Conservation (phyloP, 1,139 yeast genomes). For the Zygoascus meyerae region DNA sequence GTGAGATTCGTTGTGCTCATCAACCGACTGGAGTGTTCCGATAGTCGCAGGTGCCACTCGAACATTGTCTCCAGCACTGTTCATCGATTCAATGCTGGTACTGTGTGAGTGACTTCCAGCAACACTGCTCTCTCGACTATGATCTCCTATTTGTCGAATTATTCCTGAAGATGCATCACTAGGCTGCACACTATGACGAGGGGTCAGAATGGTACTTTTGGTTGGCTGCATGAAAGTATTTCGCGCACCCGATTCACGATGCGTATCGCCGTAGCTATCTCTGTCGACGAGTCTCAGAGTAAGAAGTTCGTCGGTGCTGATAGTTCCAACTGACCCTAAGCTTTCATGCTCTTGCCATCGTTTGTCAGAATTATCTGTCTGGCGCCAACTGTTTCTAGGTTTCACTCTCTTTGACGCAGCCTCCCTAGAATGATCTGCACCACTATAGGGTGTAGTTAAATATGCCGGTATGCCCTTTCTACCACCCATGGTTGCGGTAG, state of each 20-base stretch:
- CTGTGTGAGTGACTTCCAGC: slow-evolving; percentile 5
- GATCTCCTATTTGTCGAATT: slow-evolving; percentile 6
- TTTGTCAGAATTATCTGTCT: slow-evolving; percentile 38
- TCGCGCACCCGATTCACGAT: slow-evolving; percentile 11
- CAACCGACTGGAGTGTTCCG: slow-evolving; percentile 3
- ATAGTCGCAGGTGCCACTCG: neutral
- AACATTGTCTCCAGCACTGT: neutral
- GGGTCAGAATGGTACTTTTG: slow-evolving; percentile 24
- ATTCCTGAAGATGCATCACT: slow-evolving; percentile 11
- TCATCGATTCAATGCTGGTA: slow-evolving; percentile 1
- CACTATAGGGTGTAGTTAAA: slow-evolving; percentile 1
- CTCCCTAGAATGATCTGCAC: neutral
- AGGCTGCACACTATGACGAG: slow-evolving; percentile 22
- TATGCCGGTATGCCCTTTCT: slow-evolving; percentile 1
- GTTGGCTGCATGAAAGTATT: slow-evolving; percentile 27
- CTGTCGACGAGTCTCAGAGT: slow-evolving; percentile 63
- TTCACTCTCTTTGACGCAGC: slow-evolving; percentile 16
- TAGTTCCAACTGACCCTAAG: slow-evolving; percentile 70
- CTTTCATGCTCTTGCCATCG: slow-evolving; percentile 53
- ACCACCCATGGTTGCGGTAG: slow-evolving; percentile 1
- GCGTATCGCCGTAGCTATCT: slow-evolving; percentile 17
- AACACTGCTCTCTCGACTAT: neutral
- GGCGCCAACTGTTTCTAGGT: slow-evolving; percentile 70
- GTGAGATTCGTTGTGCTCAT: neutral
- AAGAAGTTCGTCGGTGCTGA: slow-evolving; percentile 76